phyloP scores from a whole-genome alignment of 345 rosid species.

The Boechera retrofracta region DNA sequence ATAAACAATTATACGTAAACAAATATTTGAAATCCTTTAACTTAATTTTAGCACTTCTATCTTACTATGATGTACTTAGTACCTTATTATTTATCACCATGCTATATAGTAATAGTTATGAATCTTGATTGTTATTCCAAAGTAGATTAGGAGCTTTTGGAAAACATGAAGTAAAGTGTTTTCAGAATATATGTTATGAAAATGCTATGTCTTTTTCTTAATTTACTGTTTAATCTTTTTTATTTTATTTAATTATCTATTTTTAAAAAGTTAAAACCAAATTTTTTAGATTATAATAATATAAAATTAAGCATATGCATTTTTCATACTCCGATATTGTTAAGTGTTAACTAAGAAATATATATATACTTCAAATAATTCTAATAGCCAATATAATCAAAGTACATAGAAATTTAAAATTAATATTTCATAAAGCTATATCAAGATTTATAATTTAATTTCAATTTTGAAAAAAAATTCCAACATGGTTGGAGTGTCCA shows the following conservation, averaged over 20 bases:
- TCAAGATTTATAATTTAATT: not conserved
- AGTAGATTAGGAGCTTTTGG: not conserved
- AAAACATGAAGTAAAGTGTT: not conserved
- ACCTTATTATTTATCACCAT: not conserved
- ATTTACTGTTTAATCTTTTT: not conserved
- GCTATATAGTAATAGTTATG: not conserved
- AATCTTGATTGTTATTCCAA: not conserved
- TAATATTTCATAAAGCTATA: not conserved
- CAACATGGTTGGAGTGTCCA: conserved; percentile 27
- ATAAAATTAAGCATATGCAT: not conserved
- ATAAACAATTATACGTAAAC: not conserved
- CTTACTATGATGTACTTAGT: not conserved
- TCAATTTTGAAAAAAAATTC: conserved; percentile 13
- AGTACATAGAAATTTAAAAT: not conserved
- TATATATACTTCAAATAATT: not conserved
- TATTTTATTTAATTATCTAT: too few species aligned
- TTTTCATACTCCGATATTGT: not conserved
- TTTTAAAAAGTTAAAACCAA: not conserved
- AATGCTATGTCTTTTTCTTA: not conserved
- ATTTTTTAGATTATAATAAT: not conserved
- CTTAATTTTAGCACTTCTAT: not conserved
- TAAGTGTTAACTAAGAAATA: not conserved
- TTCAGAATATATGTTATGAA: not conserved
- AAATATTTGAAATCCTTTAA: not conserved
- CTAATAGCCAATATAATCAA: not conserved